A percentile compares a stretch with the other conserved stretches of the same genome.
Conservation (phyloP, 2,329 filamentous ascomycete genomes). For the Capronia coronata region DNA sequence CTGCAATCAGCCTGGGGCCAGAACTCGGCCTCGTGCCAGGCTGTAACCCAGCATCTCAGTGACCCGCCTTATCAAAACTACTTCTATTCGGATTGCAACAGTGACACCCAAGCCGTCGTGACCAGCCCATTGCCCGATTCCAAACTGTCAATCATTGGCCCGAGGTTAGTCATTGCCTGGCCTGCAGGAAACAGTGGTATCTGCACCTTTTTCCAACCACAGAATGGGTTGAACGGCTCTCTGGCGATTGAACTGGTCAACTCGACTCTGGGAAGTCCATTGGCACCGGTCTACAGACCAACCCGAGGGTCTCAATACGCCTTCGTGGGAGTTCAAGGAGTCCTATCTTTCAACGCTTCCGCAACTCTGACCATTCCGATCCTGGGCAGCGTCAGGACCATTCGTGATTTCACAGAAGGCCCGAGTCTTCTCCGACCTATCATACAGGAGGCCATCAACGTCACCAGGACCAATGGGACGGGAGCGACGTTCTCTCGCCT, state of each 20-base stretch:
- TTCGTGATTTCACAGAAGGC: conserved; percentile 58
- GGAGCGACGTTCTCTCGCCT: conserved; percentile 47
- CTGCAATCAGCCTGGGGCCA: conserved; percentile 25
- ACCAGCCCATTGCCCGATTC: conserved; percentile 52
- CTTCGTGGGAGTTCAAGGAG: conserved; percentile 49
- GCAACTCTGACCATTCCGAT: conserved; percentile 52
- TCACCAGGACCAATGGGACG: conserved; percentile 37
- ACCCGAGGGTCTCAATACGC: conserved; percentile 33
- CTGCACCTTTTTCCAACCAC: conserved; percentile 51
- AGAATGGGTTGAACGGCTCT: conserved; percentile 48
- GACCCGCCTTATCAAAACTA: conserved; percentile 59
- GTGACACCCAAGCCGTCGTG: conserved; percentile 54
- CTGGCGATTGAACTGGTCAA: conserved; percentile 50
- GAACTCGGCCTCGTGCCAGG: conserved; percentile 25
- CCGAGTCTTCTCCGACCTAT: conserved; percentile 46
- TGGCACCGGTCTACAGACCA: conserved; percentile 43
- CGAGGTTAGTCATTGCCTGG: conserved; percentile 58
- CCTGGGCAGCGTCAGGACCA: conserved; percentile 56
- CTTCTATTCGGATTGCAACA: conserved; percentile 60
- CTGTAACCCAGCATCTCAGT: conserved; percentile 42
- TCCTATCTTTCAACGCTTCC: conserved; percentile 53
- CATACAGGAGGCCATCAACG: conserved; percentile 51
- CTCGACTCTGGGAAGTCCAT: conserved; percentile 40
- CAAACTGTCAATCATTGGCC: conserved; percentile 50
- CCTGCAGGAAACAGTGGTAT: conserved; percentile 60